Percentiles rank a stretch among this genome's conserved stretches.
These are phyloP conservation scores for Juncus inflexus DNA, from an alignment of 176 grass and related monocot genomes.

Conservation along the genomic window DNA sequence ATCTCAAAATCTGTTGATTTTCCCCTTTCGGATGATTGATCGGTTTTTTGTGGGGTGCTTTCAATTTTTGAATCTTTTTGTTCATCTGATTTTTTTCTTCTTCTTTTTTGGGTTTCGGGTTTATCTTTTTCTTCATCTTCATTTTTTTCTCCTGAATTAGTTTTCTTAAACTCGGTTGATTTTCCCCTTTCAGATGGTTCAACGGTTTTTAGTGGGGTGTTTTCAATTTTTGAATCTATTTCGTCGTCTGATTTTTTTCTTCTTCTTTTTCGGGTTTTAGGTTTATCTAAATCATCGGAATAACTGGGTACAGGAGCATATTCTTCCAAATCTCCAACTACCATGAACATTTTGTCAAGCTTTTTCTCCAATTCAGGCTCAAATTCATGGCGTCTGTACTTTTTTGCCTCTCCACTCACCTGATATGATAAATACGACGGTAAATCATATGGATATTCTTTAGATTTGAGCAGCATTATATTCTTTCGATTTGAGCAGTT, in stretches of 20 bases:
- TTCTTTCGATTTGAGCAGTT: no score
- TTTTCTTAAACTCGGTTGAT: no score
- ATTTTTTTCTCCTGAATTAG: no score
- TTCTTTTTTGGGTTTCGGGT: background rate
- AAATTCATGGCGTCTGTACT: conserved; percentile 26
- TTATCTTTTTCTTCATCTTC: background rate
- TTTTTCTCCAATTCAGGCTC: conserved; percentile 33
- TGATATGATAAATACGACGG: background rate
- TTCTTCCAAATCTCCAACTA: conserved; percentile 18
- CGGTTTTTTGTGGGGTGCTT: background rate
- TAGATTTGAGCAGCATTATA: no score
- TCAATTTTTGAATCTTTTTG: no score
- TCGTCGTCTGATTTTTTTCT: background rate
- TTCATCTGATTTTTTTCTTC: background rate
- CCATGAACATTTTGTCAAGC: conserved; percentile 30
- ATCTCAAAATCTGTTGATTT: no score
- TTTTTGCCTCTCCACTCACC: conserved; percentile 28
- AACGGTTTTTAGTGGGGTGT: background rate
- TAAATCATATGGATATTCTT: no score
- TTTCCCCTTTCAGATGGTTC: background rate
- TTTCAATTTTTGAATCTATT: no score
- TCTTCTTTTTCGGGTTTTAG: background rate
- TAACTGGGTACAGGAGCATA: conserved; percentile 11
- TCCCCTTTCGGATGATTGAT: background rate
- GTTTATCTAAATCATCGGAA: background rate